Conservation (phyloP, 1,139 yeast species). For the Casaregolazyma lundiana region DNA sequence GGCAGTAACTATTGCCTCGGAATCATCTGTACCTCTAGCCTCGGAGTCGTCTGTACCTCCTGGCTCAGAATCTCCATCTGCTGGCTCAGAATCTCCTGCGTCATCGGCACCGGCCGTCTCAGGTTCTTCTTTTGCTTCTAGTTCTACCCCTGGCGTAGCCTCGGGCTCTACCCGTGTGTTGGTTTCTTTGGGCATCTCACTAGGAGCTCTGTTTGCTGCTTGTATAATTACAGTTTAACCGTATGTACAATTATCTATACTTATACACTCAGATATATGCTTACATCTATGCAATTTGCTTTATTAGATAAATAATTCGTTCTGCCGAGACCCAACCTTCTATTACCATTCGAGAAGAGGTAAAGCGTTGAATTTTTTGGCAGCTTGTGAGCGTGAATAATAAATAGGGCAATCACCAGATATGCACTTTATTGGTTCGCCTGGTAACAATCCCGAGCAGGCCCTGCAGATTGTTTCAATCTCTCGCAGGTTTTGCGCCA, state of each 20-base stretch:
- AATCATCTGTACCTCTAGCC: no score
- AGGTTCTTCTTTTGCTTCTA: neutral
- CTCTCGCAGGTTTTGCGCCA: slow-evolving; percentile 25
- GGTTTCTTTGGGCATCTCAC: neutral
- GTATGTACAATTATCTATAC: slow-evolving; percentile 1
- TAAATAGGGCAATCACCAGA: slow-evolving; percentile 45
- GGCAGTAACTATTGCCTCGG: slow-evolving; percentile 13
- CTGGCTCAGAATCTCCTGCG: neutral
- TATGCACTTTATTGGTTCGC: slow-evolving; percentile 29
- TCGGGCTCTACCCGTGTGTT: neutral
- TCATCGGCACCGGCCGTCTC: neutral
- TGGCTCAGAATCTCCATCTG: no score
- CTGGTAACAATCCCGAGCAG: slow-evolving; percentile 29
- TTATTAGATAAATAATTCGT: neutral
- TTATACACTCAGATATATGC: neutral
- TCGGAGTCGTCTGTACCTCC: neutral
- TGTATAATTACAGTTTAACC: neutral
- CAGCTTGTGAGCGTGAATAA: slow-evolving; percentile 35
- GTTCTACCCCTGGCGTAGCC: neutral
- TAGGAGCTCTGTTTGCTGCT: neutral
- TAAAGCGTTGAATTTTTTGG: slow-evolving; percentile 12
- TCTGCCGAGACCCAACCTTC: no score
- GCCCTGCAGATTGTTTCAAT: slow-evolving; percentile 31
- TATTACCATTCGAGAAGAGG: slow-evolving; percentile 12
- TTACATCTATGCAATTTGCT: neutral